Evolutionary conservation across 495 filamentous ascomycete species (phyloP), one percentile per base, ranked within the genome.

Genomic region (Jackrogersella minutella): DNA sequence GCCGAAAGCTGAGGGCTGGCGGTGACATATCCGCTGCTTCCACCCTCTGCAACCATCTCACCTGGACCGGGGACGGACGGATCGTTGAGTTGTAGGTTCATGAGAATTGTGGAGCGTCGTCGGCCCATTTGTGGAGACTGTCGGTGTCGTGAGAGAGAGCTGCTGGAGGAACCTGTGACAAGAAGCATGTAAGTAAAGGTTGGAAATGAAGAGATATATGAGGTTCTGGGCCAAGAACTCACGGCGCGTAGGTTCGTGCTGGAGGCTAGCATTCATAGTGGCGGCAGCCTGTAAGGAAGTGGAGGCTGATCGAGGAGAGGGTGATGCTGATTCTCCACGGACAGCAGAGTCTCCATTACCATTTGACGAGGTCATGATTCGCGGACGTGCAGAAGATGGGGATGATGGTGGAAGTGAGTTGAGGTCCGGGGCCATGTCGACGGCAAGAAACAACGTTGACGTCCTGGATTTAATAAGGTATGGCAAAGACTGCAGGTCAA

Each of bases 31-130:
- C 74, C 69, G 67, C 50, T 55, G 46, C 17, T 74, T 40, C 63
- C 33, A 72, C 65, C 36, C 73, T 83, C 77, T 62, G 79, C 63
- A 67, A 83, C 69, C 87, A 88, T 82, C 72, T 91, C 88, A 58
- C 88, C 89, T 5, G 88, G 85, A 0, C 77, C 79, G 10, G 88
- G 87, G 8, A 87, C 50, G 26, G 77, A 71, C 1, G 87, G 85
- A 74, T 93, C 90, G 72, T 89, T 91, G 53, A 91, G 80, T 70
- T 88, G 88, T 16, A 93, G 74, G 76, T 90, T 92, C 83, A 90
- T 87, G 33, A 91, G 82, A 34, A 91, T 85, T 31, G 84, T 84
- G 10, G 90, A 93, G 24, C 88, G 83, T 62, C 89, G 81, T 60
- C 89, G 83, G 49, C 85, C 83, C 13, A 80, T 76, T 61, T 83